Base-by-base conservation (phyloP, 257 asterid genomes). In the Nicotiana obtusifolia region DNA sequence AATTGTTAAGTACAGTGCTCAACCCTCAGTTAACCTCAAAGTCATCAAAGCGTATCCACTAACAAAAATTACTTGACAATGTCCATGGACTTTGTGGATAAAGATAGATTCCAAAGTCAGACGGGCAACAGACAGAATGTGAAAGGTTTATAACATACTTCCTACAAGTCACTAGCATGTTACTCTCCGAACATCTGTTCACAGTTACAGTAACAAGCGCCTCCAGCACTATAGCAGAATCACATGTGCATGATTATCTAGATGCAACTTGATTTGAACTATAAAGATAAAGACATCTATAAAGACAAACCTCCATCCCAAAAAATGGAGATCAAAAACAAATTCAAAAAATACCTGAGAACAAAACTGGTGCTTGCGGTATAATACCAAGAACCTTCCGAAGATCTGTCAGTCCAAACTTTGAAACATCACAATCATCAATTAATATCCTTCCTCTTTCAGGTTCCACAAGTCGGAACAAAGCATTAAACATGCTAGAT, bases 401-500 rank as follows among this genome's bases (percentile, higher is more conserved):
- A 60, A 94, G 97, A 85, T 95, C 98, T 65, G 82, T 87, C 78
- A 95, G 88, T 77, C 99, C 99, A 83, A 94, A 90, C 90, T 91
- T 94, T 44, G 93, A 83, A 76, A 91, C 84, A 37, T 95, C 98
- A 85, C 85, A 92, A 77, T 89, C 95, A 86, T 95, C 99, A 67
- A 95, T 90, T 16, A 92, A 87, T 85, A 95, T 92, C 83, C 87
- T 88, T 60, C 99, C 99, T 64, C 86, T 89, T 84, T 93, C 99
- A 84, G 91, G 89, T 85, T 94, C 97, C 81, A 95, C 99, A 65
- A 95, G 90, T 61, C 99, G 90, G 85, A 95, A 95, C 88, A 95
- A 84, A 82, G 98, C 97, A 90, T 95, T 95, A 54, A 95, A 93
- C 98, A 95, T 92, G 89, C 99, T 95, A 22, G 99, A 95, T 82